Evolutionary conservation across 176 grass and related monocot species (phyloP), one percentile per base, ranked within the genome.

Genomic region (Themeda triandra): DNA sequence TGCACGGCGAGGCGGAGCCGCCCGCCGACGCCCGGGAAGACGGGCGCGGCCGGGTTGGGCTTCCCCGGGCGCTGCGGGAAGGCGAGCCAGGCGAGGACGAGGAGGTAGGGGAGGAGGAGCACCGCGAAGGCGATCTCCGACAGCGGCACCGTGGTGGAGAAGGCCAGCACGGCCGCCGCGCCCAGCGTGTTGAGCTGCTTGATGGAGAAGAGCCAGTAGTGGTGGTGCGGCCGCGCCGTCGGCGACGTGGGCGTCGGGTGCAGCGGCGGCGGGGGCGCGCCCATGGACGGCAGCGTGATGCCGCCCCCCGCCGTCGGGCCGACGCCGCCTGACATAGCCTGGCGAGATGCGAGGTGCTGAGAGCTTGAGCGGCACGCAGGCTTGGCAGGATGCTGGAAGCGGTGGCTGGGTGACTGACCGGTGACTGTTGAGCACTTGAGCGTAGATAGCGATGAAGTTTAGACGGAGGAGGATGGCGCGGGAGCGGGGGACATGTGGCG

Each of bases 131-230:
- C 85, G 75, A 87, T 79, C 13, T 89, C 83, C 66, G 84, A 54
- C 46, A 81, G 76, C 31, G 90, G 87, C 13, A 86, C 86, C 70
- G 80, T 66, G 79, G 77, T 85, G 79, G 88, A 87, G 77, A 80
- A 63, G 79, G 94, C 88, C 1, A 96, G 85, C 84, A 82, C 76
- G 15, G 82, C 77, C 5, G 84, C 85, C 0, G 88, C 86, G 80
- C 88, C 73, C 69, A 95, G 79, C 71, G 87, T 69, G 91, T 71
- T 85, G 88, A 95, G 82, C 87, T 95, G 90, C 85, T 89, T 88
- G 81, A 90, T 88, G 85, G 92, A 95, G 63, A 90, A 89, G 82
- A 88, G 88, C 40, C 80, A 87, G 87, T 88, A 89, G 88, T 79
- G 51, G 74, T 82, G 88, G 77, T 65, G 81, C 25, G 86, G 87